Evolutionary conservation across 2,329 filamentous ascomycete genomes (phyloP).

Genomic region (Colletotrichum magnum): DNA sequence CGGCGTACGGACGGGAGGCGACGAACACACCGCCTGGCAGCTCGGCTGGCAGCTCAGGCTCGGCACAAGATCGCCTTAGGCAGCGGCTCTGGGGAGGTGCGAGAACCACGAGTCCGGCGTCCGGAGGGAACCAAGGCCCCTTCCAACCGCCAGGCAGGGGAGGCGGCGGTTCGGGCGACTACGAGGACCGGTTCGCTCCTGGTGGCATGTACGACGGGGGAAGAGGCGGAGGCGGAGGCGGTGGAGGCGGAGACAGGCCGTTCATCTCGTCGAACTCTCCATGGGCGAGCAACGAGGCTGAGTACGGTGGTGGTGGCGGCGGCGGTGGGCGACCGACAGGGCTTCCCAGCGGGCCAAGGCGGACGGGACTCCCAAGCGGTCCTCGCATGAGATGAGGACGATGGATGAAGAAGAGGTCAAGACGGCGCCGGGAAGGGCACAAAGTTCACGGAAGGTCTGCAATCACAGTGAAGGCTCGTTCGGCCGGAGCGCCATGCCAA

Average conservation of each 20-base stretch:
- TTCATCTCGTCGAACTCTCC: slow-evolving; percentile 63
- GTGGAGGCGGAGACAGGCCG: slow-evolving; percentile 52
- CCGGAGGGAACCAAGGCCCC: slow-evolving; percentile 54
- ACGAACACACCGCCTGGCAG: slow-evolving; percentile 51
- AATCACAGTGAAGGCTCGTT: slow-evolving; percentile 7
- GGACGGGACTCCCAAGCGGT: slow-evolving; percentile 47
- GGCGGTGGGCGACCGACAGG: slow-evolving; percentile 57
- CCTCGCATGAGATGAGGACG: slow-evolving; percentile 58
- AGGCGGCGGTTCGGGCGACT: slow-evolving; percentile 50
- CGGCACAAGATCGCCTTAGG: slow-evolving; percentile 86
- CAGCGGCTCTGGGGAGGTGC: slow-evolving; percentile 80
- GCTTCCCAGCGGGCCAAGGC: slow-evolving; percentile 62
- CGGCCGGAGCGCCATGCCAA: background rate
- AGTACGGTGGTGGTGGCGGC: slow-evolving; percentile 53
- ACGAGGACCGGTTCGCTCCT: slow-evolving; percentile 63
- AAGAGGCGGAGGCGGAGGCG: slow-evolving; percentile 43
- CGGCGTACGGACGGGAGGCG: slow-evolving; percentile 46
- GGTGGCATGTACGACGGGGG: slow-evolving; percentile 59
- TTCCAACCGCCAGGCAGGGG: slow-evolving; percentile 61
- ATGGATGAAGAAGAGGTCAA: background rate
- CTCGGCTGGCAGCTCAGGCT: slow-evolving; percentile 55
- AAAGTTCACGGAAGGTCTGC: background rate
- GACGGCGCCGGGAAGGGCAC: background rate
- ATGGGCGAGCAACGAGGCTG: slow-evolving; percentile 60
- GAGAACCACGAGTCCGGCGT: slow-evolving; percentile 69